Base-by-base conservation (phyloP, 371 early-diverging fungal genomes). In the Sporodiniella umbellata region DNA sequence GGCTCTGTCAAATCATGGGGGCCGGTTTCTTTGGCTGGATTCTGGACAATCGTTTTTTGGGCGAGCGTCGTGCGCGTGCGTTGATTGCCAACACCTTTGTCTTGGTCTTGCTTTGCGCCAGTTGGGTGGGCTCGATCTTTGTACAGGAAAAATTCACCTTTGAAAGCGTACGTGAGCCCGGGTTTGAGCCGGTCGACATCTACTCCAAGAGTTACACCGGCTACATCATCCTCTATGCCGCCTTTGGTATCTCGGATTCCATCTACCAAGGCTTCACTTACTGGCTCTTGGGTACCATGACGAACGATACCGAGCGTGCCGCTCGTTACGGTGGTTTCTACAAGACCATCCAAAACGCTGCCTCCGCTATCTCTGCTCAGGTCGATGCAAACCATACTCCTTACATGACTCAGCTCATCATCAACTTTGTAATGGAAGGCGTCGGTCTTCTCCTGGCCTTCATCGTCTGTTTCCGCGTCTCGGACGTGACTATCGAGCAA, bases 241-340 rank as follows among this genome's bases (percentile, higher is more conserved):
- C 75, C 45, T 85, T 83, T 62, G 89, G 89, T 44, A 37, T 84
- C 12, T 62, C 61, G 23, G 90, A 90, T 71, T 80, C 90, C 47
- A 73, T 87, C 58, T 84, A 79, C 70, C 88, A 88, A 75, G 81
- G 79, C 62, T 80, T 79, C 42, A 73, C 75, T 38, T 86, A 87
- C 75, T 87, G 88, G 86, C 52, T 87, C 33, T 79, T 86, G 67
- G 87, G 87, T 25, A 77, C 86, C n/a, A 65, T 88, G 64, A 76
- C 83, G 8, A 85, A 85, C 64, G 83, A 87, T 62, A 78, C 78
- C 65, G 82, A 79, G 48, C 70, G 76, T 54, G 71, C 85, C 42
- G 80, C 89, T 11, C 74, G 87, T 45, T 89, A 86, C 55, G 85
- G 84, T 54, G 90, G 90, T 7, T 89, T 84, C 75, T 91, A 91